Evolutionary conservation across 2,329 filamentous ascomycete genomes (phyloP), one percentile per base, ranked within the genome.

Genomic region (Fusarium austroafricanum): DNA sequence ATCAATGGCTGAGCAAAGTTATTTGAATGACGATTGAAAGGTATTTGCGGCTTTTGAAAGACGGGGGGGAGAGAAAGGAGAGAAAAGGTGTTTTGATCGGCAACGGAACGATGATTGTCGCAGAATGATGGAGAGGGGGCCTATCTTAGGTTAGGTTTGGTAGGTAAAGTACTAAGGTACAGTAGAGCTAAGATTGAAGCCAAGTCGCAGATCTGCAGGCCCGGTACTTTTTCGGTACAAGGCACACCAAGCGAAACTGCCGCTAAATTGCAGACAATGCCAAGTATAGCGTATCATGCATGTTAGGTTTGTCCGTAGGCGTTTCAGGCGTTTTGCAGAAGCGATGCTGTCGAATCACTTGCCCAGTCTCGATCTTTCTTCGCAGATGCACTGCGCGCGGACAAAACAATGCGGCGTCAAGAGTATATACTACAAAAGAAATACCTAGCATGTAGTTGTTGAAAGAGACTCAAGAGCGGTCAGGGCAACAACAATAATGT

Each of bases 181-280:
- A 6, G 21, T 23, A 35, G 42, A 70, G 71, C 71, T 73, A 73
- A 70, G 70, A 46, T 63, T 73, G 55, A 73, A 71, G 70, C 71
- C 71, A 71, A 73, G 71, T 72, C 59, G 47, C 61, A 60, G 71
- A 73, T 73, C 71, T 70, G 51, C 70, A 73, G 59, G 45, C 52
- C 52, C 52, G 29, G 50, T 67, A 71, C 67, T 37, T 61, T 38
- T 42, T 46, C 9, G 45, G 49, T 68, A 65, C 61, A 28, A 60
- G 42, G 28, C 38, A 46, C 29, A 15, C 28, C 40, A 40, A 65
- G 58, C 23, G 58, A 39, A 26, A 29, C 35, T 40, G 33, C 28
- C 40, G 39, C 55, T 43, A 49, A 43, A 37, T 38, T 43, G 23
- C 42, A 61, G 46, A 28, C 26, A 33, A 40, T 47, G 45, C 39